Percentiles rank a stretch among this genome's conserved stretches.
Evolutionary conservation across 1,284 basidiomycete genomes (phyloP).

Genomic region (Boletus smithii): DNA sequence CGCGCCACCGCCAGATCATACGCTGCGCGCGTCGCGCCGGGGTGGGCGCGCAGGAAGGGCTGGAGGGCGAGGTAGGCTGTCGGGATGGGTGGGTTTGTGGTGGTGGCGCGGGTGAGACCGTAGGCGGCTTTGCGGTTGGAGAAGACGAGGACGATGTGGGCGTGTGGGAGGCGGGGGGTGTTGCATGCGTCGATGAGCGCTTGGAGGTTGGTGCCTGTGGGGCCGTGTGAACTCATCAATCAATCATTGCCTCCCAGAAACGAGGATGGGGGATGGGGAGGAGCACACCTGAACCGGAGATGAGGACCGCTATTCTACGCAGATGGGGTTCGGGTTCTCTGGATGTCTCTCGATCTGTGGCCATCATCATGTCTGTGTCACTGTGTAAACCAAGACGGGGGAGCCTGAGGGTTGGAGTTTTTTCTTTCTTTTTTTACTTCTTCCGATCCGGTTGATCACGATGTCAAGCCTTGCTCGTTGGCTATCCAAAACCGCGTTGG

Average conservation of each 20-base stretch:
- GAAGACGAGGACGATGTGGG: constrained; percentile 78
- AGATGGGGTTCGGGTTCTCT: neutral
- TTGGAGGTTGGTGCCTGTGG: constrained; percentile 88
- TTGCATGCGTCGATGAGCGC: constrained; percentile 87
- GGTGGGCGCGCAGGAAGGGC: constrained; percentile 76
- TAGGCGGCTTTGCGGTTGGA: constrained; percentile 93
- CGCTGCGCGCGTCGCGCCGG: constrained; percentile 73
- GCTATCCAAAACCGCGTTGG: too few relatives aligned
- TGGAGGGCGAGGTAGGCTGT: constrained; percentile 85
- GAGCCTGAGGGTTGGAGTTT: neutral
- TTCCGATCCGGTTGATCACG: constrained; percentile 3
- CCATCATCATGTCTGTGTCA: too few relatives aligned
- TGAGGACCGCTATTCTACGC: constrained; percentile 60
- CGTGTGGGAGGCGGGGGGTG: constrained; percentile 62
- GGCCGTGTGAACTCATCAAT: too few relatives aligned
- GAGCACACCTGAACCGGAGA: constrained; percentile 79
- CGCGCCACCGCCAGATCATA: constrained; percentile 86
- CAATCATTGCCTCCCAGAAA: too few relatives aligned
- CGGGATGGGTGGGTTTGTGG: constrained; percentile 72
- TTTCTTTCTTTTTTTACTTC: neutral
- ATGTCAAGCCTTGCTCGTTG: too few relatives aligned
- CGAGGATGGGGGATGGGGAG: neutral
- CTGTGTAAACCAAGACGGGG: too few relatives aligned
- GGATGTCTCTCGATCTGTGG: constrained; percentile 5
- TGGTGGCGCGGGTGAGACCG: constrained; percentile 78